phyloP scores from a whole-genome alignment of 140 eudicot genomes.

The Flaveria floridana region DNA sequence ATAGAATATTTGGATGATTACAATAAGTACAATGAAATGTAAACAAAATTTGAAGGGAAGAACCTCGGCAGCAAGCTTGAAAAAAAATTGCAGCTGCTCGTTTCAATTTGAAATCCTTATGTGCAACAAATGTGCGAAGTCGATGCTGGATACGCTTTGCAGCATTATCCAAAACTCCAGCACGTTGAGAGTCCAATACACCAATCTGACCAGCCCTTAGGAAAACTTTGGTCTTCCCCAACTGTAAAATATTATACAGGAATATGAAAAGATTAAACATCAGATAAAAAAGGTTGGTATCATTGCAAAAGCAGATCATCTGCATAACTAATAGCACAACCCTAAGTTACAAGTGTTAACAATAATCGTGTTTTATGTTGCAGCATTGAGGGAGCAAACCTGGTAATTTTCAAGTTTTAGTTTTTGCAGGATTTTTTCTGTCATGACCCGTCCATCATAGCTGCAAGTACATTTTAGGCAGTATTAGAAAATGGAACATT shows the following conservation, averaged over 20 bases:
- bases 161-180: conserved; percentile 85
- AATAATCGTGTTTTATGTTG: not conserved
- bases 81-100: conserved; percentile 67
- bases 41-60: conserved; percentile 23
- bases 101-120: conserved; percentile 48
- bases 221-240: conserved; percentile 91
- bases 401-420: conserved; percentile 80
- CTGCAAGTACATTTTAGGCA: conserved; percentile 40
- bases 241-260: conserved; percentile 36
- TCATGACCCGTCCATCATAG: conserved; percentile 67
- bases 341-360: not conserved
- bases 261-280: conserved; percentile 9
- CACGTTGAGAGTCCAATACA: conserved; percentile 80
- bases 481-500: not conserved
- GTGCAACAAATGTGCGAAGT: conserved; percentile 64
- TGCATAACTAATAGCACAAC: conserved; percentile 7
- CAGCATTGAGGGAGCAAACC: conserved; percentile 48
- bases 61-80: conserved; percentile 95
- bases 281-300: conserved; percentile 1
- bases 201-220: conserved; percentile 98
- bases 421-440: conserved; percentile 76
- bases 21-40: not conserved
- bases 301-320: conserved; percentile 15
- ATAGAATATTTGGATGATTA: not conserved
- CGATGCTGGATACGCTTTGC: conserved; percentile 79